Base-by-base conservation (phyloP, 2,329 filamentous ascomycete species). In the Hymenoscyphus scutula region DNA sequence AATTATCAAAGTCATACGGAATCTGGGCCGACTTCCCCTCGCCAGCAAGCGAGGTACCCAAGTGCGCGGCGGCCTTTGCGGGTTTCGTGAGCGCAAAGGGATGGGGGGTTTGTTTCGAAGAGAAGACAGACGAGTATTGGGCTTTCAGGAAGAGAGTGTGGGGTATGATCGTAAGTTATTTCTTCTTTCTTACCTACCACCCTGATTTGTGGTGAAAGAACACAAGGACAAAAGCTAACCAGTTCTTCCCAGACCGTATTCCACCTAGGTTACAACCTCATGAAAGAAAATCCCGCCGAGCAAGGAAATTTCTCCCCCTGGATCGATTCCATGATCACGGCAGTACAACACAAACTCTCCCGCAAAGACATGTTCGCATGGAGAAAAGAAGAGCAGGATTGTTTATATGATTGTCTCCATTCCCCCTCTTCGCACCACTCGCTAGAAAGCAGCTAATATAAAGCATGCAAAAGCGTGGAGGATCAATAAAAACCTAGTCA, bases 401-500 rank as follows among this genome's bases (percentile, higher is more conserved):
- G 5, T 23, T 48, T 48, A 19, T 11, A 48, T 23, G 19, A 11
- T 23, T 48, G 1, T 10, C 23, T 48, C 23, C 10, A 6, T 11
- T 23, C n/a, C 23, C 7, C 5, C 11, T 23, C 23, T 8, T 6
- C 23, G 10, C 19, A 19, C 19, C 15, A 11, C n/a, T n/a, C n/a
- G n/a, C n/a, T n/a, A n/a, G n/a, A 48, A 48, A 23, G 19, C n/a
- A 48, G 10, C 7, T 8, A 23, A 11, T 23, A 23, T 17, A 48
- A 25, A 45, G 38, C n/a, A n/a, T n/a, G n/a, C n/a, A n/a, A 45
- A n/a, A n/a, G n/a, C 6, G 10, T 8, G 7, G 23, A 7, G 41
- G 10, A 4, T 19, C 3, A 48, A 19, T 7, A 45, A 7, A 48
- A 48, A n/a, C n/a, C 62, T 79, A 96, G 76, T 97, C 92, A 41